Conservation (phyloP, 2,329 filamentous ascomycete genomes). For the Cryphonectria nitschkei region DNA sequence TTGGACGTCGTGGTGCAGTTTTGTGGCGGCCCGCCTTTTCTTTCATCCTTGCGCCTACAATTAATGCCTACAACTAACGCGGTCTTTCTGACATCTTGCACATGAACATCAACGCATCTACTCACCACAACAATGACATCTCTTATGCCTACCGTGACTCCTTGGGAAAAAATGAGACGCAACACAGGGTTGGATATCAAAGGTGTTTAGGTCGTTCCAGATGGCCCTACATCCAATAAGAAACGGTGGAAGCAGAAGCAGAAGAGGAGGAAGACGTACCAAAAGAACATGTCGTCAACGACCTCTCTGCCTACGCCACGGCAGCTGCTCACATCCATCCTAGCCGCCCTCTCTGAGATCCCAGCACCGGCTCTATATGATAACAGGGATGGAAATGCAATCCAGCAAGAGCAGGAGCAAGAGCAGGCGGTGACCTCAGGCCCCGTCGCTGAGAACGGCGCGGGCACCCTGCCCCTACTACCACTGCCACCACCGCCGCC, state of each 20-base stretch:
- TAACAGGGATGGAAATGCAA: not conserved
- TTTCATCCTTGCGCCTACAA: not conserved
- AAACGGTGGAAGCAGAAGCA: not conserved
- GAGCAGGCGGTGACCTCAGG: not conserved
- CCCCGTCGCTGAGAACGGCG: not conserved
- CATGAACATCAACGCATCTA: not conserved
- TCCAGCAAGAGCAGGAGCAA: not conserved
- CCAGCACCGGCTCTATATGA: conserved; percentile 28
- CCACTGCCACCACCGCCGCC: conserved; percentile 26
- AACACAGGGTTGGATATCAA: not conserved
- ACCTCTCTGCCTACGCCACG: conserved; percentile 43
- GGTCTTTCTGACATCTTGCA: not conserved
- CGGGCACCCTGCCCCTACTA: conserved; percentile 27
- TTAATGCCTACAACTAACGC: not conserved
- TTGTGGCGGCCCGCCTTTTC: not conserved
- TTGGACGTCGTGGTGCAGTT: not conserved
- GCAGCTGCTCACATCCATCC: conserved; percentile 53
- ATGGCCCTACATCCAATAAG: conserved; percentile 10
- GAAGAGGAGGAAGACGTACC: not conserved
- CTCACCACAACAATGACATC: not conserved
- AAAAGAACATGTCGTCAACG: conserved; percentile 24
- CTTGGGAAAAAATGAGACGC: not conserved
- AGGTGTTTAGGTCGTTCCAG: not conserved
- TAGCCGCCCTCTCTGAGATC: conserved; percentile 46
- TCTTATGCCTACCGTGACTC: not conserved